A percentile compares a stretch with the other conserved stretches of the same genome.
These are phyloP conservation scores for Escallonia herrerae DNA, from an alignment of 129 eudicot genomes.

Conservation along the genomic window DNA sequence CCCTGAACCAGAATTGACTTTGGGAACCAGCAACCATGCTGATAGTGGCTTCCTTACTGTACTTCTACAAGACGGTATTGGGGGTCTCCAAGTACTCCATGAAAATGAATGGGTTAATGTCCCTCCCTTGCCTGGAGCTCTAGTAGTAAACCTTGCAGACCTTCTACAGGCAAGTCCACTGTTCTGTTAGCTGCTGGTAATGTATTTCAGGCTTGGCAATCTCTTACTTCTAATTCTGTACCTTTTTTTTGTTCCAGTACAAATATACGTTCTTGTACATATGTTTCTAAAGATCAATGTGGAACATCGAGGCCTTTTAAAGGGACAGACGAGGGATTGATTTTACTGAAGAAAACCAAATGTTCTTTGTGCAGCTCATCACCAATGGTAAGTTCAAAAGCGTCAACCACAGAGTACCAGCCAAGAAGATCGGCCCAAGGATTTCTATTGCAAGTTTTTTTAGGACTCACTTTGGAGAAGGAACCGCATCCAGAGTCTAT, in stretches of 20 bases:
- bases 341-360: no score
- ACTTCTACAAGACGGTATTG: conserved; percentile 12
- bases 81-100: conserved; percentile 13
- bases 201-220: no score
- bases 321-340: no score
- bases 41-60: conserved; percentile 12
- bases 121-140: conserved; percentile 9
- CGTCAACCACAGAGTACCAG: conserved; percentile 13
- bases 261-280: no score
- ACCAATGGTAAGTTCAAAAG: conserved; percentile 14
- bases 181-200: neutral
- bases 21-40: conserved; percentile 5
- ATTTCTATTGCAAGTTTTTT: conserved; percentile 15
- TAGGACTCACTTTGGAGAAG: conserved; percentile 7
- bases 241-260: no score
- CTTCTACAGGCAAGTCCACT: conserved; percentile 9
- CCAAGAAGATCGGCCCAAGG: conserved; percentile 9
- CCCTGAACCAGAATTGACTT: conserved; percentile 15
- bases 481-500: conserved; percentile 3
- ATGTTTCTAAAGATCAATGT: no score
- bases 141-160: conserved; percentile 15
- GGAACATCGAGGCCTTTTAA: no score
- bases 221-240: no score
- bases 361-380: conserved; percentile 8
- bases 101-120: conserved; percentile 10